Evolutionary conservation across 1,284 basidiomycete species (phyloP), one percentile per base, ranked within the genome.

Genomic region (Boletus albobrunnescens): DNA sequence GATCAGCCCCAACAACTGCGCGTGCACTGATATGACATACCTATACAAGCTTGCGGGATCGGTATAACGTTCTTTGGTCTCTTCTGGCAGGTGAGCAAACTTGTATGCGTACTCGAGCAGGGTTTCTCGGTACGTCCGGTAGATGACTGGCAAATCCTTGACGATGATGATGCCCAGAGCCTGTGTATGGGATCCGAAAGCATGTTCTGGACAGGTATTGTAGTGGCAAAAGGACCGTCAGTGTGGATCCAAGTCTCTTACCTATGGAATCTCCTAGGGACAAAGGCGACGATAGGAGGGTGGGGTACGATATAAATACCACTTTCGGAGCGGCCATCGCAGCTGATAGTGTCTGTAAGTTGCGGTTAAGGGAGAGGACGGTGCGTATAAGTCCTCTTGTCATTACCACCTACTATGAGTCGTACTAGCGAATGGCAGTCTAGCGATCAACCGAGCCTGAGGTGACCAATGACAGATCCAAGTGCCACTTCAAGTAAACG

Each of bases 91-190:
- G 17, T 75, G 72, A 0, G 89, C 86, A 60, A 95, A 92, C 35
- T 73, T 70, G 63, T 89, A 80, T 2, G 87, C 80, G 36, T 91
- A 71, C 54, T 75, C 78, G 47, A 96, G 76, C 20, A 94, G 70
- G 26, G 78, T 72, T 56, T 86, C 80, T 32, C 94, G 75, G 45
- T 87, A 77, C 1, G 56, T 48, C 6, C 67, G 61, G 58, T 90
- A 97, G 35, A 70, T 69, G 5, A 64, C 49, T 1, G 93, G 94
- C 24, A 96, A 72, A 68, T 93, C 91, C 38, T 79, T 78, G 50
- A 94, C 75, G 37, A 94, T 66, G 50, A 94, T 77, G 48, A 94
- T 84, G 5, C 91, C 91, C 36, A 94, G 70, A 45, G 81, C 85
- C 49, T 82, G 76, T 10, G 83, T 75, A 50, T 79, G 73, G 4